Base-by-base conservation (phyloP, 805 yeast species). In the Blastobotrys parvus region DNA sequence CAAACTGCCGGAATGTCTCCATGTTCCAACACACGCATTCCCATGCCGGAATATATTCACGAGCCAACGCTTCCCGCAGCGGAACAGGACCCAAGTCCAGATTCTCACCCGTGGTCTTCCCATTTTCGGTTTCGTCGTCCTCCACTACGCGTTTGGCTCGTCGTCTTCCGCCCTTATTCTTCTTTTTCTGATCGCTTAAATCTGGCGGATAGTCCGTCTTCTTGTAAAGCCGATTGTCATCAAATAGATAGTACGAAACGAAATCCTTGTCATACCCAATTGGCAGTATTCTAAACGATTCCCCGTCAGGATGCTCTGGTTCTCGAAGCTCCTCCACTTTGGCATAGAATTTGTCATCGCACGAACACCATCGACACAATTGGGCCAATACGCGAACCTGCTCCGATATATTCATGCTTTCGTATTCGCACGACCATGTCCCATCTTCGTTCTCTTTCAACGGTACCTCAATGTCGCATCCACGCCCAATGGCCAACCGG, bases 201-300 rank as follows among this genome's bases (percentile, higher is more conserved):
- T 25, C 29, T 8, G 29, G 29, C 19, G 6, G 20, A 13, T 16
- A n/a, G 21, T n/a, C 35, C 20, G 15, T 32, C 19, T 45, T 38
- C 21, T 45, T 30, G 41, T 62, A 62, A 3, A 63, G 47, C 16
- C 67, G 48, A 29, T 62, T 62, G 45, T 62, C 67, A 31, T 63
- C 67, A n/a, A 62, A 51, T 15, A 63, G 46, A 39, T 49, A 62
- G 42, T 57, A 63, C 6, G 51, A 31, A 29, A 56, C 58, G 27
- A 45, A 49, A 7, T 53, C 51, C 7, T 51, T 52, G 25, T 51
- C 53, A 46, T 48, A 53, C 25, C 64, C 64, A 15, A 58, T 52
- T 3, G 63, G 63, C 17, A 47, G 51, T 10, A 60, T 48, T n/a
- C 64, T 49, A n/a, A 42, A 49, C 35, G 48, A 48, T 21, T 49